These are phyloP conservation scores for Phytophthora tubulina DNA, from an alignment of 352 stramenopile genomes.

Conservation along the genomic window DNA sequence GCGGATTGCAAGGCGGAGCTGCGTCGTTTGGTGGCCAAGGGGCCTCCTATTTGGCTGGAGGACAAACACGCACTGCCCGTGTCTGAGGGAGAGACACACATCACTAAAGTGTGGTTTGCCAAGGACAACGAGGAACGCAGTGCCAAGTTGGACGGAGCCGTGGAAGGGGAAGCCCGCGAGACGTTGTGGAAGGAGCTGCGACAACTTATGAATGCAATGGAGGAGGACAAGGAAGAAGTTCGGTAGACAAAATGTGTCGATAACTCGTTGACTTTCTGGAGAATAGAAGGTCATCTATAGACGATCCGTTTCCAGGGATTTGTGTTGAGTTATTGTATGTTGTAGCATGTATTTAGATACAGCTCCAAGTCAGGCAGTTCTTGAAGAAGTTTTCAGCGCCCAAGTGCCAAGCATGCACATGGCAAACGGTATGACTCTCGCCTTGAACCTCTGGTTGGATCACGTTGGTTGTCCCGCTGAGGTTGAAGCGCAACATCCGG, in stretches of 20 bases:
- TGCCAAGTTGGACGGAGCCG: conserved; percentile 88
- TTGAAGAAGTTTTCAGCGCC: too few species aligned
- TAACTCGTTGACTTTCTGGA: neutral
- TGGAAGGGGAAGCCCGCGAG: conserved; percentile 90
- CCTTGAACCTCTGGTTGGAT: conserved; percentile 81
- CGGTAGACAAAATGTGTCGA: conserved; percentile 38
- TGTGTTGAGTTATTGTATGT: too few species aligned
- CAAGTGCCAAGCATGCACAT: conserved; percentile 46
- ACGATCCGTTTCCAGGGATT: neutral
- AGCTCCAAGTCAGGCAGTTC: too few species aligned
- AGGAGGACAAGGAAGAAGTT: conserved; percentile 83
- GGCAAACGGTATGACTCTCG: conserved; percentile 67
- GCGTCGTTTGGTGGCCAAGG: conserved; percentile 89
- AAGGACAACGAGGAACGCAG: conserved; percentile 81
- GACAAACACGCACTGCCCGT: conserved; percentile 93
- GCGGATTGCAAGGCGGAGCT: conserved; percentile 96
- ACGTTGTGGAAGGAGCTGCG: conserved; percentile 76
- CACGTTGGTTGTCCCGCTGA: conserved; percentile 61
- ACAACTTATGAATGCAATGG: conserved; percentile 79
- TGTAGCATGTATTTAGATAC: too few species aligned
- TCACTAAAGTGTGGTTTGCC: conserved; percentile 92
- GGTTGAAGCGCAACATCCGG: conserved; percentile 55
- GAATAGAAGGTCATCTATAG: conserved; percentile 11
- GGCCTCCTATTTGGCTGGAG: conserved; percentile 93
- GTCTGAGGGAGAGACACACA: conserved; percentile 90